These are phyloP conservation scores for Neofusicoccum parvum DNA, from an alignment of 2,329 filamentous ascomycete genomes.

Conservation along the genomic window DNA sequence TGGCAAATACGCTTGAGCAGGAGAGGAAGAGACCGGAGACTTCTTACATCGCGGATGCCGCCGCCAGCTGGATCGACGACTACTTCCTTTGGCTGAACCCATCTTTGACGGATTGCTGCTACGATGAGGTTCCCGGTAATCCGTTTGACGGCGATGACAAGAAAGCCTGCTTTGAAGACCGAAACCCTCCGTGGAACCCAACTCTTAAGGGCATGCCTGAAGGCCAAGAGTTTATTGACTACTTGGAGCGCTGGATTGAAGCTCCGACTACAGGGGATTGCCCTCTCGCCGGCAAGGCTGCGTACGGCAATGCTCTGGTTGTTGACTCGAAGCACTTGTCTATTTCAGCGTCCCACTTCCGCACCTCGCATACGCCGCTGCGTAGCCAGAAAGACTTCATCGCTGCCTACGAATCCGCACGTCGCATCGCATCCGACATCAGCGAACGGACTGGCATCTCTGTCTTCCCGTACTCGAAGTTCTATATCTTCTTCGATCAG, in stretches of 20 bases:
- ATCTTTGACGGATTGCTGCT: constrained; percentile 70
- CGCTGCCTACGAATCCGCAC: constrained; percentile 81
- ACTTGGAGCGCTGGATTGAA: constrained; percentile 79
- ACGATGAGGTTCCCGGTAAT: constrained; percentile 50
- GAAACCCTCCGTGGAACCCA: constrained; percentile 83
- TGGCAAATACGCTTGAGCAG: constrained; percentile 89
- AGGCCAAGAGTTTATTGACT: constrained; percentile 85
- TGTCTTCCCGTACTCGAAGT: constrained; percentile 95
- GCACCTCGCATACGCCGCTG: constrained; percentile 84
- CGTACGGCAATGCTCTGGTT: constrained; percentile 83
- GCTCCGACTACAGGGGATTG: constrained; percentile 82
- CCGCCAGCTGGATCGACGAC: constrained; percentile 96
- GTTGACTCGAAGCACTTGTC: constrained; percentile 68
- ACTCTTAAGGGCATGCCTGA: constrained; percentile 90
- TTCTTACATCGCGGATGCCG: constrained; percentile 84
- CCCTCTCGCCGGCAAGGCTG: constrained; percentile 82
- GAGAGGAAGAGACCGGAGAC: constrained; percentile 87
- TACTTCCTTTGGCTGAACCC: constrained; percentile 98
- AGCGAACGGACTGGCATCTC: constrained; percentile 71
- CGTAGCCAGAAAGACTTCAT: constrained; percentile 93
- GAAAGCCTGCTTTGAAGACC: constrained; percentile 73
- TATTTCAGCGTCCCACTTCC: constrained; percentile 85
- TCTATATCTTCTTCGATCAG: constrained; percentile 99
- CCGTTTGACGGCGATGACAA: constrained; percentile 34
- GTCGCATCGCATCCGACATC: constrained; percentile 81